phyloP scores from a whole-genome alignment of 169 alveolate species.

The Toxoplasma gondii region DNA sequence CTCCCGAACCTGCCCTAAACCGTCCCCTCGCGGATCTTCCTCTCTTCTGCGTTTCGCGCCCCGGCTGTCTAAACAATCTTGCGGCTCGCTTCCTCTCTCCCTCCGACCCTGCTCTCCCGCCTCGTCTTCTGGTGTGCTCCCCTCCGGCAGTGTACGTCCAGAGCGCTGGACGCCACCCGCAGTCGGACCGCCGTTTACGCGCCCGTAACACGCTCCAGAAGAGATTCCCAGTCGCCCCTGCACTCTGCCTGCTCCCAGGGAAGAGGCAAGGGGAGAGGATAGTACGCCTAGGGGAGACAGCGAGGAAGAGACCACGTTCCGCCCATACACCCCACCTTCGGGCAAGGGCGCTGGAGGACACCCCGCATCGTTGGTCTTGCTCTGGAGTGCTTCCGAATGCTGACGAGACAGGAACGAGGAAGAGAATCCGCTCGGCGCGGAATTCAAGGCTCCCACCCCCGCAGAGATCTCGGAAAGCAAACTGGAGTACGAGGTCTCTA shows the following conservation, averaged over 20 bases:
- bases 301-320: background rate
- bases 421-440: background rate
- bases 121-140: background rate
- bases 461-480: slow-evolving; percentile 11
- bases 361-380: background rate
- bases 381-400: background rate
- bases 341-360: background rate
- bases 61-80: background rate
- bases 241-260: background rate
- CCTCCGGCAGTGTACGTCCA: background rate
- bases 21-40: background rate
- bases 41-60: background rate
- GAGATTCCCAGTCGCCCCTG: background rate
- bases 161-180: background rate
- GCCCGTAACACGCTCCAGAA: background rate
- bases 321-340: background rate
- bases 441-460: background rate
- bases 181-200: background rate
- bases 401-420: background rate
- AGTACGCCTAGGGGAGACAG: background rate
- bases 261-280: background rate
- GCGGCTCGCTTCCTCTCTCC: background rate
- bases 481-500: background rate
- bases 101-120: background rate
- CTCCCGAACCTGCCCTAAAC: background rate